Evolutionary conservation across 176 grass and related monocot species (phyloP).

Genomic region (Hordeum marinum): DNA sequence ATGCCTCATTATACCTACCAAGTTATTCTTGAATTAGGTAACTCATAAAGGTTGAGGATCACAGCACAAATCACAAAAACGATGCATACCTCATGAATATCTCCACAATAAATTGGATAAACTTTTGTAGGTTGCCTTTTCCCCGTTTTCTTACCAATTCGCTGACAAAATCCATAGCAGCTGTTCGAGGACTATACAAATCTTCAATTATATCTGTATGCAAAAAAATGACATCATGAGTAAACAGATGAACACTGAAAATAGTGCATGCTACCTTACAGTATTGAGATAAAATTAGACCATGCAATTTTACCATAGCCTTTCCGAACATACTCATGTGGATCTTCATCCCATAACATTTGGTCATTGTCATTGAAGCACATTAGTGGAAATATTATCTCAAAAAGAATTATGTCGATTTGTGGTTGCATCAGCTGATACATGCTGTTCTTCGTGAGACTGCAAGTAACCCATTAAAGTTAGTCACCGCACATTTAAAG

Average conservation of each 20-base stretch:
- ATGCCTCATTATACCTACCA: conserved; percentile 68
- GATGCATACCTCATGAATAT: conserved; percentile 70
- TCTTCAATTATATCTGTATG: conserved; percentile 89
- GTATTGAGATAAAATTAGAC: neutral
- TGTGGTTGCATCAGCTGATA: conserved; percentile 84
- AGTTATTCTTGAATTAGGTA: conserved; percentile 27
- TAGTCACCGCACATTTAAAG: neutral
- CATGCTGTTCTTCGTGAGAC: conserved; percentile 83
- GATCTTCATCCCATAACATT: conserved; percentile 85
- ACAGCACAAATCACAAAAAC: neutral
- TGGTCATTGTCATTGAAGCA: conserved; percentile 92
- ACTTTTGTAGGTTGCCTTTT: conserved; percentile 78
- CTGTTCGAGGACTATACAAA: conserved; percentile 87
- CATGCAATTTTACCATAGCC: conserved; percentile 67
- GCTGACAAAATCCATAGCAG: conserved; percentile 91
- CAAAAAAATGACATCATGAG: neutral
- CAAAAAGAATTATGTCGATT: conserved; percentile 76
- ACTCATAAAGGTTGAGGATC: neutral
- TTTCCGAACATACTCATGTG: conserved; percentile 91
- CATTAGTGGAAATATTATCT: conserved; percentile 92
- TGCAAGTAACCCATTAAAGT: conserved; percentile 34
- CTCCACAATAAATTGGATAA: conserved; percentile 81
- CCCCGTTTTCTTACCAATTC: conserved; percentile 87
- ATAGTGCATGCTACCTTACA: neutral
- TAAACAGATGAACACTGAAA: neutral